Conservation (phyloP, 352 stramenopile genomes). For the Pythium inflatum region DNA sequence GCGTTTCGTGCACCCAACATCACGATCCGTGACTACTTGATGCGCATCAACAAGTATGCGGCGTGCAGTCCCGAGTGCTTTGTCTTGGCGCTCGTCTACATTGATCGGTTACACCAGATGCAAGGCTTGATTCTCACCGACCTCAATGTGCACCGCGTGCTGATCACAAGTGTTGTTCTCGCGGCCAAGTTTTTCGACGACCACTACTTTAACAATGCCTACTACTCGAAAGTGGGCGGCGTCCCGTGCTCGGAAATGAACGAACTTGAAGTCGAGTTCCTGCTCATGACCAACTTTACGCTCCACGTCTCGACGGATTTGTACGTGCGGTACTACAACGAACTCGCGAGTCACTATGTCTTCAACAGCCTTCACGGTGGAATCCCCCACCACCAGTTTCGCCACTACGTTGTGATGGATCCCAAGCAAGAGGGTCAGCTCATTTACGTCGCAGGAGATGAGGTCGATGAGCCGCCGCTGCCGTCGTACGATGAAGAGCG, state of each 20-base stretch:
- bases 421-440: constrained; percentile 67
- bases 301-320: constrained; percentile 93
- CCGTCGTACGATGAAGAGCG: constrained; percentile 36
- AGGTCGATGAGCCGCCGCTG: constrained; percentile 31
- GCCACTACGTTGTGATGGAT: constrained; percentile 72
- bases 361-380: constrained; percentile 60
- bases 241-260: constrained; percentile 96
- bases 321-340: constrained; percentile 92
- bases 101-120: constrained; percentile 97
- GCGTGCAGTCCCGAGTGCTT: constrained; percentile 99
- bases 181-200: constrained; percentile 99
- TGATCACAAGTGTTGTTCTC: constrained; percentile 97
- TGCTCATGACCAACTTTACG: constrained; percentile 98
- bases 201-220: constrained; percentile 99
- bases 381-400: constrained; percentile 48
- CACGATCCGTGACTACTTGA: constrained; percentile 83
- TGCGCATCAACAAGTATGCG: constrained; percentile 97
- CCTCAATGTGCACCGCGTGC: constrained; percentile 97
- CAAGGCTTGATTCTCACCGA: constrained; percentile 96
- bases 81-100: constrained; percentile 98
- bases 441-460: constrained; percentile 65
- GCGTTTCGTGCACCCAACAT: constrained; percentile 82
- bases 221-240: constrained; percentile 97
- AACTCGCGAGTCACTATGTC: constrained; percentile 87
- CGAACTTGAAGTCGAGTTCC: constrained; percentile 97